A percentile compares a stretch with the other conserved stretches of the same genome.
phyloP scores from a whole-genome alignment of 495 filamentous ascomycete genomes.

The Hypomontagnella submonticulosa region DNA sequence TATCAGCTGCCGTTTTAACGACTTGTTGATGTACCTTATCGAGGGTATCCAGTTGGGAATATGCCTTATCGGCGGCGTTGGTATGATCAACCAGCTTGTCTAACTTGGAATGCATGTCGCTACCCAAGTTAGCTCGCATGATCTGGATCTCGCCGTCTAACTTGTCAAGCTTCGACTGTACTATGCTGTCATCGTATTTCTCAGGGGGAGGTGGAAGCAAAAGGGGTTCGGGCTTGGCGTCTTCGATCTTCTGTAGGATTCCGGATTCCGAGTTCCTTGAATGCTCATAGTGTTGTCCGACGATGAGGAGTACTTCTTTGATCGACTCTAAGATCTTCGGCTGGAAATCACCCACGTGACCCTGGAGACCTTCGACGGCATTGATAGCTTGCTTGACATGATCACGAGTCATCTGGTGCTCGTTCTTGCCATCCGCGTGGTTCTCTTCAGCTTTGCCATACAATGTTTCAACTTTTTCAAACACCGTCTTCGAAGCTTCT shows the following conservation, averaged over 20 bases:
- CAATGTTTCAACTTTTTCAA: conserved; percentile 79
- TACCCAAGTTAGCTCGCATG: conserved; percentile 57
- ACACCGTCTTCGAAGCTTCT: conserved; percentile 84
- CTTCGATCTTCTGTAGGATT: conserved; percentile 66
- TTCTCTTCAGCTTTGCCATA: conserved; percentile 81
- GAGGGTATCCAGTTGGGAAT: conserved; percentile 75
- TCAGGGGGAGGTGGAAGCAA: conserved; percentile 53
- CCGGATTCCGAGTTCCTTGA: conserved; percentile 60
- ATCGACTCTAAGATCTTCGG: conserved; percentile 85
- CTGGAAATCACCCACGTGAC: conserved; percentile 79
- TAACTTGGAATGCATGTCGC: conserved; percentile 81
- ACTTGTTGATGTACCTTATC: conserved; percentile 92
- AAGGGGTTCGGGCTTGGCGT: conserved; percentile 58
- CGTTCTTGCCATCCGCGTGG: conserved; percentile 73
- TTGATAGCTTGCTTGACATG: conserved; percentile 76
- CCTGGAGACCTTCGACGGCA: conserved; percentile 79
- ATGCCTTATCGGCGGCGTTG: conserved; percentile 63
- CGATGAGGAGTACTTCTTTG: conserved; percentile 81
- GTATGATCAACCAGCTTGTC: conserved; percentile 81
- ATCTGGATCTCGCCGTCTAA: conserved; percentile 46
- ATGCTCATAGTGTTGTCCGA: conserved; percentile 84
- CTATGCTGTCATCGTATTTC: conserved; percentile 53
- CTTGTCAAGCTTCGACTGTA: conserved; percentile 50
- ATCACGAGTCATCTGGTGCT: conserved; percentile 80
- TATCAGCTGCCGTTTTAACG: conserved; percentile 82